Evolutionary conservation across 164 flowering plant species (phyloP), one percentile per base, ranked within the genome.

Genomic region (Litsea cubeba): DNA sequence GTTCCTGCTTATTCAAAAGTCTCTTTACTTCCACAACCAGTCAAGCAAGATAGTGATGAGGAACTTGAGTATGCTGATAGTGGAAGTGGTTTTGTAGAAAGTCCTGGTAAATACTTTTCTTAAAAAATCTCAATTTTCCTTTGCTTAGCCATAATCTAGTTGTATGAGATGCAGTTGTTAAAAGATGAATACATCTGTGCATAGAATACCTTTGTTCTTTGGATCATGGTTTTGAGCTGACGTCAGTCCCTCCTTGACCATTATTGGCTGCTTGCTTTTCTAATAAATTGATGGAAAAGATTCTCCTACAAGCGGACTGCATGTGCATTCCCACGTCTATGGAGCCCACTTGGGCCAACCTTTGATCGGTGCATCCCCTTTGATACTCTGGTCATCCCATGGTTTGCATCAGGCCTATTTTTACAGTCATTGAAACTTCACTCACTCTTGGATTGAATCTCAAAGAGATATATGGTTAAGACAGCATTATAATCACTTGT

Each of bases 51-150:
- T 73, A 95, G 99, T 76, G 99, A 95, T 77, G 99, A 95, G 74
- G 99, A 95, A 83, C 88, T 95, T 78, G 99, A 93, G 78, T 95
- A 92, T 85, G 98, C 97, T 79, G 99, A 93, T 69, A 84, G 81
- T 77, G 86, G 81, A 75, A 84, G 85, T 81, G 94, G 85, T 23
- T 75, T 71, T 50, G 71, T 76, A 6, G 91, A 87, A 50, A 72
- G 51, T 78, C 70, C 85, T 76, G 76, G 96, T 91, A 85, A 71
- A 79, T 30, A 81, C 69, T 74, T 64, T 30, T 26, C 70, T 51
- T 72, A 51, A 35, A 65, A n/a, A 15, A 50, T 18, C 22, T 75
- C 3, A 6, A 26, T 3, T 12, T 11, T 68, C 0, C 3, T 22
- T 50, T 70, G 26, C 68, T 71, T 66, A 71, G 28, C 68, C 28